phyloP scores from a whole-genome alignment of 768 basidiomycete genomes.

The Hydnum rufescens region DNA sequence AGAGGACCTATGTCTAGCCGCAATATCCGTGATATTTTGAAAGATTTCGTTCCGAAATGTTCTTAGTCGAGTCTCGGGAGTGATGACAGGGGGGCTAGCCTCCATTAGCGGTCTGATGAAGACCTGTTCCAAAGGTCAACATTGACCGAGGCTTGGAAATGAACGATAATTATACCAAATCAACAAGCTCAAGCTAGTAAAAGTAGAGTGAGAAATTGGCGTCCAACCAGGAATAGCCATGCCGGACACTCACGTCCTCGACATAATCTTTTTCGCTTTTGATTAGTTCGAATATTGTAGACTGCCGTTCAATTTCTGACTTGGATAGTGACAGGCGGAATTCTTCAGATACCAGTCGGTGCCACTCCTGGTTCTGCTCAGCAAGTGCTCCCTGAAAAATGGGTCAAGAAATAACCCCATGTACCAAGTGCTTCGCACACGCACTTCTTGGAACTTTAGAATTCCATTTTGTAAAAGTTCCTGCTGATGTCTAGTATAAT shows the following conservation, averaged over 20 bases:
- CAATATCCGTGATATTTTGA: conserved; percentile 54
- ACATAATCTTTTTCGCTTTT: conserved; percentile 82
- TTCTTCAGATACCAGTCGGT: conserved; percentile 51
- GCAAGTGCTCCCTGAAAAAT: conserved; percentile 32
- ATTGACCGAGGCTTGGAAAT: background rate
- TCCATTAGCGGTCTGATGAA: conserved; percentile 47
- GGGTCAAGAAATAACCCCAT: background rate
- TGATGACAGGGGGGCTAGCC: conserved; percentile 45
- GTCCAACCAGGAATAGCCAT: background rate
- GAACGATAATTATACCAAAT: background rate
- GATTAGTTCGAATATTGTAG: conserved; percentile 73
- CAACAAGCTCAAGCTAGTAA: background rate
- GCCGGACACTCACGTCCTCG: conserved; percentile 30
- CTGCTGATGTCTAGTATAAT: background rate
- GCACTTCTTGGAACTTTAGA: background rate
- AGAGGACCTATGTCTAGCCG: conserved; percentile 45
- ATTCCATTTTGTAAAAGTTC: background rate
- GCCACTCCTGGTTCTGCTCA: conserved; percentile 68
- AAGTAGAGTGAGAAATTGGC: background rate
- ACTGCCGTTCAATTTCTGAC: conserved; percentile 68
- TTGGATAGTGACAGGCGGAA: conserved; percentile 51
- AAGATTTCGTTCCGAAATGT: conserved; percentile 68
- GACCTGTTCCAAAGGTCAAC: conserved; percentile 28
- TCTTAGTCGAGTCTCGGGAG: conserved; percentile 28
- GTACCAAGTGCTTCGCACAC: background rate